Percentiles rank a stretch among this genome's conserved stretches.
phyloP scores from a whole-genome alignment of 805 yeast genomes.

The Wickerhamiella occidentalis region DNA sequence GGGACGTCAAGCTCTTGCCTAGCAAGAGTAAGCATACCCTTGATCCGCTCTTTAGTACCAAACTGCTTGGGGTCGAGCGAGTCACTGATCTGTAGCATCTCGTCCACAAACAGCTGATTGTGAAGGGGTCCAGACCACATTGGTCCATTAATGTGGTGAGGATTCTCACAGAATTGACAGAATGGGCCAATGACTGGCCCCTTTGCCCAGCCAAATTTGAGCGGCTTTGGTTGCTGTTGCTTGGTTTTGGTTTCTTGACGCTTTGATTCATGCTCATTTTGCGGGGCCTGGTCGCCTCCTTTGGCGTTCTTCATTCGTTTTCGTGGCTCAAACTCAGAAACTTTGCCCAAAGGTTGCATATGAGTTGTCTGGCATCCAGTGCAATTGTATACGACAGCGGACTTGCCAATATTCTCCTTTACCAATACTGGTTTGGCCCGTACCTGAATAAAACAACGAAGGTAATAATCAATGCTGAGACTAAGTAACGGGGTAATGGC shows the following conservation, averaged over 20 bases:
- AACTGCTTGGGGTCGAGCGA: constrained; percentile 45
- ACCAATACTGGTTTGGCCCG: constrained; percentile 69
- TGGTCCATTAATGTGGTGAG: constrained; percentile 82
- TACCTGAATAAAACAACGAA: constrained; percentile 72
- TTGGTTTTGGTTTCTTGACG: constrained; percentile 9
- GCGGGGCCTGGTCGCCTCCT: neutral
- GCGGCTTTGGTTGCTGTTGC: constrained; percentile 1
- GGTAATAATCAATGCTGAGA: constrained; percentile 84
- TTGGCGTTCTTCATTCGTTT: constrained; percentile 16
- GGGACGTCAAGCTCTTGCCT: constrained; percentile 55
- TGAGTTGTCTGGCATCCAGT: constrained; percentile 71
- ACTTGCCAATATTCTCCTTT: constrained; percentile 61
- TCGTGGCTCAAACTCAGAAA: constrained; percentile 19
- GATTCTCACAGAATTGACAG: constrained; percentile 60
- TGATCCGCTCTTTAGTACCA: constrained; percentile 71
- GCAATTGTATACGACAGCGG: constrained; percentile 72
- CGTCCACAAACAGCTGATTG: constrained; percentile 50
- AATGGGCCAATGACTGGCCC: constrained; percentile 48
- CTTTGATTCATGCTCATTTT: constrained; percentile 17
- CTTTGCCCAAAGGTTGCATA: constrained; percentile 65
- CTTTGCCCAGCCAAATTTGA: constrained; percentile 50
- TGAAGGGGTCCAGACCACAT: constrained; percentile 88
- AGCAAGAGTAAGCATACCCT: constrained; percentile 88
- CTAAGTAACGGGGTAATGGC: constrained; percentile 76
- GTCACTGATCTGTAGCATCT: constrained; percentile 44